Evolutionary conservation across 2,329 filamentous ascomycete species (phyloP).

Genomic region (Ambrosiella cleistominuta): DNA sequence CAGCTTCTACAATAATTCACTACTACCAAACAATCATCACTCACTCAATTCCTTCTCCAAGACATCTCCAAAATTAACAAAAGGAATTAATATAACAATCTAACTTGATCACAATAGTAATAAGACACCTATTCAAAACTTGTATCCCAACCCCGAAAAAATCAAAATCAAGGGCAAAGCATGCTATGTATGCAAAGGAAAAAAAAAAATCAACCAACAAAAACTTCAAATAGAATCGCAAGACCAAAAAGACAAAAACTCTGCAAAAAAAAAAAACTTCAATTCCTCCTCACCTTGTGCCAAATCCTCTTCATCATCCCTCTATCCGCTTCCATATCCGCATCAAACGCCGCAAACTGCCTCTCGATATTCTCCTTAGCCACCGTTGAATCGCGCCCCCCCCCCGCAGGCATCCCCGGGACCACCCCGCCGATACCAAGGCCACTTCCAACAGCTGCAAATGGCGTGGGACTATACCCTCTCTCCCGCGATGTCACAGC

Average conservation of each 20-base stretch:
- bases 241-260: conserved; percentile 5
- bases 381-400: conserved; percentile 19
- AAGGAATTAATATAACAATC: no score
- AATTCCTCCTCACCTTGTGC: conserved; percentile 31
- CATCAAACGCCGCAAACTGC: conserved; percentile 36
- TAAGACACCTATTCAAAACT: background rate
- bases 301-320: conserved; percentile 45
- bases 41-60: no score
- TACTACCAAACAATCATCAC: no score
- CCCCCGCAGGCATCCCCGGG: conserved; percentile 15
- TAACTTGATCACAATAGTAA: no score
- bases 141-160: background rate
- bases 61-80: no score
- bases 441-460: background rate
- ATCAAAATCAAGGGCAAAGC: background rate
- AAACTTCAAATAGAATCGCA: background rate
- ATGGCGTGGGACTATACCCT: background rate
- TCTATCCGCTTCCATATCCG: conserved; percentile 31
- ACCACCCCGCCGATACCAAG: background rate
- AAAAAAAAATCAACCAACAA: background rate
- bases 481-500: background rate
- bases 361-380: conserved; percentile 37
- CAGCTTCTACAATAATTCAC: no score
- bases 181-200: background rate
- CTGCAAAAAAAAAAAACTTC: background rate